These are phyloP conservation scores for Santalum album DNA, from an alignment of 164 flowering plant species.

Conservation along the genomic window DNA sequence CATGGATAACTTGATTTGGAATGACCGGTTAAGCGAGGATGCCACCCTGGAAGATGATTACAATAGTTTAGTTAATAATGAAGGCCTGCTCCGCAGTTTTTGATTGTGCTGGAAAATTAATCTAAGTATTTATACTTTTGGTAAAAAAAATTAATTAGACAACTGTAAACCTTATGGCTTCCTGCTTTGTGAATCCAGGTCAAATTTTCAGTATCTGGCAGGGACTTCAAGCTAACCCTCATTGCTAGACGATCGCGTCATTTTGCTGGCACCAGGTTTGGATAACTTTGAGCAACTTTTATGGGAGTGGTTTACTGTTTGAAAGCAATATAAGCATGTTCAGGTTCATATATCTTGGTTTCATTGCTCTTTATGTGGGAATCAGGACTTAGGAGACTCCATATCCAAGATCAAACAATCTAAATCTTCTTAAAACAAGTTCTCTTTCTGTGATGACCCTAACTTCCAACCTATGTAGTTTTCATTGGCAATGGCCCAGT, in stretches of 20 bases:
- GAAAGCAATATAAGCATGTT: background rate
- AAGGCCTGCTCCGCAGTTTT: too few relatives aligned
- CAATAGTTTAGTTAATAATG: too few relatives aligned
- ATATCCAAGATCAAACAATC: background rate
- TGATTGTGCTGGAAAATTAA: too few relatives aligned
- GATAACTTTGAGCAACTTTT: constrained; percentile 1
- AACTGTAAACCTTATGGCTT: too few relatives aligned
- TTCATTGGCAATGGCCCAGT: background rate
- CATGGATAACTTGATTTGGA: too few relatives aligned
- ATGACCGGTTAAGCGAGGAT: too few relatives aligned
- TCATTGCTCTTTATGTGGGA: background rate
- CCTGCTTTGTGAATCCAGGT: constrained; percentile 36
- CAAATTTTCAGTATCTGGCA: constrained; percentile 53
- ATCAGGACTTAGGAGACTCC: background rate
- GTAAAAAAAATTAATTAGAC: too few relatives aligned
- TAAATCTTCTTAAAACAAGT: background rate
- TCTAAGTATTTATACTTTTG: too few relatives aligned
- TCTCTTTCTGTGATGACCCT: background rate
- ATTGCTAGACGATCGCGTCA: constrained; percentile 97
- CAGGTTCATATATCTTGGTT: background rate
- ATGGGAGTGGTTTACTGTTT: background rate
- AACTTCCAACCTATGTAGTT: background rate
- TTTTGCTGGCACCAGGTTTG: constrained; percentile 98
- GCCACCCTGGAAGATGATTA: too few relatives aligned
- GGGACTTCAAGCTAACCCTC: constrained; percentile 66